Conservation (phyloP, 352 stramenopile genomes). For the Aphanomyces astaci region DNA sequence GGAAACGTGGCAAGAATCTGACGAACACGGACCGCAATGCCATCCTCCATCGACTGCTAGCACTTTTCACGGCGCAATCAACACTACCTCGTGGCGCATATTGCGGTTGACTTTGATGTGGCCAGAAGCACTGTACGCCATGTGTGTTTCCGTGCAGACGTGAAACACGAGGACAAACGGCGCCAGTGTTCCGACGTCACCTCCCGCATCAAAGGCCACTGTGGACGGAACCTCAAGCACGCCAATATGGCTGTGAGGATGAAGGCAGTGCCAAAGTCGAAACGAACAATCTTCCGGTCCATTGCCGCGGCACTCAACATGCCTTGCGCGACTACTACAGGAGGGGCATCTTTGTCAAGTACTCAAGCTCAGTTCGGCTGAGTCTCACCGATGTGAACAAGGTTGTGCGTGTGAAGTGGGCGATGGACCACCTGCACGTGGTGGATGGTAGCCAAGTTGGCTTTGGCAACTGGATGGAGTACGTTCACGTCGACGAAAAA, state of each 20-base stretch:
- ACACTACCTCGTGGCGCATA: too few relatives aligned
- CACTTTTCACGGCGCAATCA: too few relatives aligned
- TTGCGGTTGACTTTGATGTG: too few relatives aligned
- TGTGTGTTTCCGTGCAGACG: too few relatives aligned
- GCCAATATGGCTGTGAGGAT: neutral
- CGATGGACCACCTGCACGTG: slow-evolving; percentile 12
- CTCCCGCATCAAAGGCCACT: neutral
- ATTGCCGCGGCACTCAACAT: neutral
- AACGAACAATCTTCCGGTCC: neutral
- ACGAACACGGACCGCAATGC: too few relatives aligned
- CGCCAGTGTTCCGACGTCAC: neutral
- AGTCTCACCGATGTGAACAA: slow-evolving; percentile 10
- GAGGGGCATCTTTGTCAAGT: neutral
- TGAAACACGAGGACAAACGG: too few relatives aligned
- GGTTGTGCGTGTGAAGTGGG: slow-evolving; percentile 5
- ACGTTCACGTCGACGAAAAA: slow-evolving; percentile 28
- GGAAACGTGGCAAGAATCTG: too few relatives aligned
- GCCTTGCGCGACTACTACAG: neutral
- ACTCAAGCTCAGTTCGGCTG: neutral
- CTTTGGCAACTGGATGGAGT: slow-evolving; percentile 23
- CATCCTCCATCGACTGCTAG: too few relatives aligned
- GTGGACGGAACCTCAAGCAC: neutral
- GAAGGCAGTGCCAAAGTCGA: neutral
- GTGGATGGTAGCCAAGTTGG: neutral
- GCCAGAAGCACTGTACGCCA: too few relatives aligned